Evolutionary conservation across 2,329 filamentous ascomycete species (phyloP).

Genomic region (Colletotrichum cereale): DNA sequence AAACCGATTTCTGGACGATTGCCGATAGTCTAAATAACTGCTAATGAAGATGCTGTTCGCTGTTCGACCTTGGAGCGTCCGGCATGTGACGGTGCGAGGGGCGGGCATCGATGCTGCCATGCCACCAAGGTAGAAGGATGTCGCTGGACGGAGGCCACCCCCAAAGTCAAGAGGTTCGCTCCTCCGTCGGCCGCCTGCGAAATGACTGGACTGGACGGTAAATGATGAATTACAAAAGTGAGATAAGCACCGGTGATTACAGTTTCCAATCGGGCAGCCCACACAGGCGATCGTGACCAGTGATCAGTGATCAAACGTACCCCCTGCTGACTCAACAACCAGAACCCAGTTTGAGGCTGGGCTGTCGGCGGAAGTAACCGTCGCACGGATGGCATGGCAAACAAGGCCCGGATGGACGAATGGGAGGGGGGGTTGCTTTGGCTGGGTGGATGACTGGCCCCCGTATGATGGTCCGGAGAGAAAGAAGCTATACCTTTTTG

Average conservation of each 20-base stretch:
- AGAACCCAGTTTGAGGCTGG: neutral
- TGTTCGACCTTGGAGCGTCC: neutral
- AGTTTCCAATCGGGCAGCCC: neutral
- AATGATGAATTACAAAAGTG: neutral
- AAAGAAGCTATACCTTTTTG: constrained; percentile 1
- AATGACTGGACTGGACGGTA: neutral
- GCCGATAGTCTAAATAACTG: neutral
- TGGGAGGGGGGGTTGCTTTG: neutral
- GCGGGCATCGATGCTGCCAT: neutral
- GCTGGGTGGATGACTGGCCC: neutral
- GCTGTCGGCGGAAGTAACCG: constrained; percentile 1
- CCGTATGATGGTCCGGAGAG: constrained; percentile 4
- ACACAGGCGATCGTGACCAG: neutral
- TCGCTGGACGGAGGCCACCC: neutral
- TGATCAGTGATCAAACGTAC: neutral
- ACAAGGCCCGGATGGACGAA: neutral
- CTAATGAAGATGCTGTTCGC: neutral
- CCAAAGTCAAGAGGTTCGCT: neutral
- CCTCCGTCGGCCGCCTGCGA: neutral
- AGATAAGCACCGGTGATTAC: neutral
- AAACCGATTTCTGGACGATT: constrained; percentile 17
- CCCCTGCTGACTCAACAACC: neutral
- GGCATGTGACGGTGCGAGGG: constrained; percentile 22
- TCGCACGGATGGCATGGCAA: neutral
- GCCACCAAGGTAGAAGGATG: neutral